phyloP scores from a whole-genome alignment of 345 rosid genomes.

The Corymbia maculata region DNA sequence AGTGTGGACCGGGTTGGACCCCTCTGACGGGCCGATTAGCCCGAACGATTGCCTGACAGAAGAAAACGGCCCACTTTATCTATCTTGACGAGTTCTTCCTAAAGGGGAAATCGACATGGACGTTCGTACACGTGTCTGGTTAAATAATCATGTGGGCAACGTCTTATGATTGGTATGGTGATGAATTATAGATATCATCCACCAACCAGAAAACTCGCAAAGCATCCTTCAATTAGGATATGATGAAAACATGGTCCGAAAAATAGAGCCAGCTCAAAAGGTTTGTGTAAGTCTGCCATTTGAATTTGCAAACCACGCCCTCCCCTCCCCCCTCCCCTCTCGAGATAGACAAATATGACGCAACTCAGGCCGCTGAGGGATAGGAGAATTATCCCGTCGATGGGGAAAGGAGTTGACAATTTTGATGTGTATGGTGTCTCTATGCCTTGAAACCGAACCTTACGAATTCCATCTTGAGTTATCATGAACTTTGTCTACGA shows the following conservation, averaged over 20 bases:
- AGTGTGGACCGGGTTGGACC: not conserved
- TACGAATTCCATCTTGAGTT: not conserved
- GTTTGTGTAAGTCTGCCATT: not conserved
- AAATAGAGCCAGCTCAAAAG: not conserved
- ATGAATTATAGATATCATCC: not conserved
- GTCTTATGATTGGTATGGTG: not conserved
- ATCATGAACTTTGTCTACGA: not conserved
- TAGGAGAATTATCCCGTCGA: not conserved
- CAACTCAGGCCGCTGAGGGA: not conserved
- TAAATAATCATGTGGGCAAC: not conserved
- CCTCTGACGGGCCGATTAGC: not conserved
- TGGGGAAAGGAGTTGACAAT: not conserved
- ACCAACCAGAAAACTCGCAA: too few species aligned
- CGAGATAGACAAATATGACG: too few species aligned
- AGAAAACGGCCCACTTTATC: not conserved
- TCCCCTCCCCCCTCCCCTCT: too few species aligned
- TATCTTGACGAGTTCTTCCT: not conserved
- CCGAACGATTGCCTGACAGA: not conserved
- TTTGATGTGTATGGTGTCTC: too few species aligned
- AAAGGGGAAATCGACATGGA: not conserved
- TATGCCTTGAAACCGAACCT: not conserved
- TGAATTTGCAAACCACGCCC: too few species aligned
- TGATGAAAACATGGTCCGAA: too few species aligned
- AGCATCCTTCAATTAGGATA: too few species aligned
- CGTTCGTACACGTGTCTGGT: not conserved